Evolutionary conservation across 176 grass and related monocot genomes (phyloP), one percentile per base, ranked within the genome.

Genomic region (Zoysia pacifica): DNA sequence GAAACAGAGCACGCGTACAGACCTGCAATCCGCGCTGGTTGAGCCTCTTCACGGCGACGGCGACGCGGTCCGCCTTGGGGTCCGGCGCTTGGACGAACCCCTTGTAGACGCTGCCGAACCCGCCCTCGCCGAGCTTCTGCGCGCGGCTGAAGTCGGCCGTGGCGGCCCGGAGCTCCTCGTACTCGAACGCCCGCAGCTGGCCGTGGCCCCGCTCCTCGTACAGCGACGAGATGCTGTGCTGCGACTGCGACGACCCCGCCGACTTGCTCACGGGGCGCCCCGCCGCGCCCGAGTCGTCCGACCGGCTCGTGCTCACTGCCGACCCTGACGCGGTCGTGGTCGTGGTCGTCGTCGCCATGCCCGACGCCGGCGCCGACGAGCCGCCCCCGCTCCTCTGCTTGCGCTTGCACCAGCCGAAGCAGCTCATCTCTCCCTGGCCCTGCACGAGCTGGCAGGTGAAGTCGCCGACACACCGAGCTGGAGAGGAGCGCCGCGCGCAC

Each of bases 51-150:
- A 97, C 86, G 54, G 94, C 94, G 71, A 97, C 89, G 43, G 84
- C 63, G 83, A 92, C 44, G 78, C 87, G 86, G 72, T 74, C 89
- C 11, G 76, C 87, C 69, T 86, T 80, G 67, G 80, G 87, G 69
- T 94, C 75, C 48, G 79, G 50, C 3, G 75, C 79, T 20, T 81
- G 84, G 65, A 97, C 53, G 81, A 69, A 90, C 13, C 91, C 94
- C 74, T 97, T 97, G 81, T 80, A 92, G 77, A 97, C 94, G 54
- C 89, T 88, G 9, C 94, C 94, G 78, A 97, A 97, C 1, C 94
- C 94, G 35, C 94, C 94, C 85, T 97, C 94, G 38, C 94, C 94
- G 72, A 97, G 89, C 82, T 94, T 97, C 72, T 88, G 85, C 53
- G 82, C 76, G 74, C 89, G 86, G 73, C 28, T 53, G 87, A 97